Percentiles rank a stretch among this genome's conserved stretches.
Evolutionary conservation across 2,329 filamentous ascomycete genomes (phyloP).

Genomic region (Nigrograna mackinnonii): DNA sequence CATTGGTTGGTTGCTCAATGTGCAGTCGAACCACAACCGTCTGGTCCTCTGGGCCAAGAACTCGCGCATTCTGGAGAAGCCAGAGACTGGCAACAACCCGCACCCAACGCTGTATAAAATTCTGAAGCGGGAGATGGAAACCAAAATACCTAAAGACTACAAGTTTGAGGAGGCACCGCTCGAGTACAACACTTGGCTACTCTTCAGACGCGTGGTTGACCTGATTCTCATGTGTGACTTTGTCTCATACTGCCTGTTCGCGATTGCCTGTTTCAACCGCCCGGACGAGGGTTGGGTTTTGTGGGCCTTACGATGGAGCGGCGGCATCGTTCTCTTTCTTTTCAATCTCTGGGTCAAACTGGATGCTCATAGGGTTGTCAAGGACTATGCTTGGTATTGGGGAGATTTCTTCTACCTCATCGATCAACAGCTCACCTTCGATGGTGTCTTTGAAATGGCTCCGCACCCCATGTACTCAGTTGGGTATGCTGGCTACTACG

Average conservation of each 20-base stretch:
- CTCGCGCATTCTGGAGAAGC: slow-evolving; percentile 83
- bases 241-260: slow-evolving; percentile 93
- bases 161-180: slow-evolving; percentile 89
- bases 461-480: slow-evolving; percentile 99
- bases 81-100: slow-evolving; percentile 78
- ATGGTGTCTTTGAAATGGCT: slow-evolving; percentile 98
- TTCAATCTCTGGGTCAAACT: slow-evolving; percentile 99
- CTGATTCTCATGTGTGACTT: slow-evolving; percentile 99
- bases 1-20: slow-evolving; percentile 85
- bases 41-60: slow-evolving; percentile 87
- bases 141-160: slow-evolving; percentile 93
- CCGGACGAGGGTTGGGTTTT: slow-evolving; percentile 75
- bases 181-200: slow-evolving; percentile 99
- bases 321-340: slow-evolving; percentile 76
- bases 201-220: slow-evolving; percentile 94
- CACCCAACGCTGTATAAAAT: slow-evolving; percentile 80
- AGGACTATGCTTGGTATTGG: slow-evolving; percentile 99
- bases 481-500: slow-evolving; percentile 96
- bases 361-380: slow-evolving; percentile 95
- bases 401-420: slow-evolving; percentile 99
- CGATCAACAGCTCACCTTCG: slow-evolving; percentile 96
- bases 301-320: slow-evolving; percentile 74
- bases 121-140: slow-evolving; percentile 87
- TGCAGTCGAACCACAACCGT: slow-evolving; percentile 86
- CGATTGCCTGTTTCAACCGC: slow-evolving; percentile 79